Base-by-base conservation (phyloP, 176 grass and related monocot genomes). In the Themeda triandra region DNA sequence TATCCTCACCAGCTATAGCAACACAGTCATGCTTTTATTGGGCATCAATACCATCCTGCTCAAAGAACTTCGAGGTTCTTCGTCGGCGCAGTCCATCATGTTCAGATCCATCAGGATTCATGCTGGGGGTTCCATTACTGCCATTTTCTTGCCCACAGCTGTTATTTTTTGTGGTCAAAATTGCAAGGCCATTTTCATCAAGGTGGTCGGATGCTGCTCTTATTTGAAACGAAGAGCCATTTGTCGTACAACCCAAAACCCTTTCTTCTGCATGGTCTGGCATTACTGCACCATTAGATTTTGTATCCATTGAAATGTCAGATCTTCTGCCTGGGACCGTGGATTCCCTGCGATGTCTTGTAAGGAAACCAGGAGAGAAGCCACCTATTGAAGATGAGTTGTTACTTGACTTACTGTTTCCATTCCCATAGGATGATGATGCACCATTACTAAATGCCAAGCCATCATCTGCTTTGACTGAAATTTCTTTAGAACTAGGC, bases 1-100 rank as follows among this genome's bases (percentile, higher is more conserved):
- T 23, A 25, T 37, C 82, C 56, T 80, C 51, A 80, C 10, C 31
- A 64, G 40, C 51, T 64, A 39, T 64, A 39, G 17, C 64, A 71
- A 65, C 66, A 25, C 65, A 14, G 12, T 53, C 83, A 76, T 63
- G 27, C 58, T 83, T 78, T 77, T 73, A 88, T 73, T 88, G 66
- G 51, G 71, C 82, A 75, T 88, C 84, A 88, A 91, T 79, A 72
- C 63, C 66, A 76, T 65, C 86, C 54, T 71, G 76, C 54, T 79
- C 80, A 78, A 85, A 75, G 60, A 48, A 70, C 25, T 83, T 90
- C 1, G 82, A 66, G 51, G 66, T 72, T 54, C 86, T 73, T 77
- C 82, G 85, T 46, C 82, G 54, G 7, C 79, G 66, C 76, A 85
- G 27, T 53, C 88, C 59, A 44, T 83, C 81, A 68, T 88, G 83